Evolutionary conservation across 441 rosid species (phyloP).

Genomic region (Codiaeum variegatum): DNA sequence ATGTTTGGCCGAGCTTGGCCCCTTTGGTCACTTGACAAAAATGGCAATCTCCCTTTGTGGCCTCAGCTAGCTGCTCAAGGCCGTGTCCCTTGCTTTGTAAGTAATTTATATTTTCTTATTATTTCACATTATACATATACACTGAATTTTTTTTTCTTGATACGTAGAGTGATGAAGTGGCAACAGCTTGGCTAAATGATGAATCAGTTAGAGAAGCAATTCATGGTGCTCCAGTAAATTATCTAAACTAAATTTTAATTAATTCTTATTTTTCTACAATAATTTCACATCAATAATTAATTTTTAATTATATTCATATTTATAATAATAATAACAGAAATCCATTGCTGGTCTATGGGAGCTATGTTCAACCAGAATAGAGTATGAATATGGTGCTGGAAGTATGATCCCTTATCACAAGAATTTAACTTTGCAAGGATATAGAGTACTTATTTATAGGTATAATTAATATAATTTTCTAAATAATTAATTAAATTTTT

Average conservation of each 20-base stretch:
- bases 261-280: not conserved
- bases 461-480: not conserved
- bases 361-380: constrained; percentile 35
- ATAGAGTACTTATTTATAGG: constrained; percentile 61
- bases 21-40: constrained; percentile 28
- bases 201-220: constrained; percentile 45
- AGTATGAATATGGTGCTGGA: constrained; percentile 27
- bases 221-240: constrained; percentile 42
- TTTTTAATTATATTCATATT: not conserved
- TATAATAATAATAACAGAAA: constrained; percentile 22
- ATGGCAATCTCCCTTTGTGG: constrained; percentile 42
- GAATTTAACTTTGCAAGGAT: constrained; percentile 39
- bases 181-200: constrained; percentile 49
- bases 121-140: too few relatives aligned
- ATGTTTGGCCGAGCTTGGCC: constrained; percentile 77
- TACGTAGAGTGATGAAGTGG: constrained; percentile 45
- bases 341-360: constrained; percentile 44
- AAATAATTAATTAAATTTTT: too few relatives aligned
- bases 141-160: too few relatives aligned
- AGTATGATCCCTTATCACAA: constrained; percentile 50
- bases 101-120: constrained; percentile 1
- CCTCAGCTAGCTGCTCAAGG: constrained; percentile 22
- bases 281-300: not conserved
- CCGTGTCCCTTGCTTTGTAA: constrained; percentile 37
- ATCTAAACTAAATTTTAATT: not conserved